Conservation (phyloP, 1,139 yeast species). For the Komagataea norvegica region DNA sequence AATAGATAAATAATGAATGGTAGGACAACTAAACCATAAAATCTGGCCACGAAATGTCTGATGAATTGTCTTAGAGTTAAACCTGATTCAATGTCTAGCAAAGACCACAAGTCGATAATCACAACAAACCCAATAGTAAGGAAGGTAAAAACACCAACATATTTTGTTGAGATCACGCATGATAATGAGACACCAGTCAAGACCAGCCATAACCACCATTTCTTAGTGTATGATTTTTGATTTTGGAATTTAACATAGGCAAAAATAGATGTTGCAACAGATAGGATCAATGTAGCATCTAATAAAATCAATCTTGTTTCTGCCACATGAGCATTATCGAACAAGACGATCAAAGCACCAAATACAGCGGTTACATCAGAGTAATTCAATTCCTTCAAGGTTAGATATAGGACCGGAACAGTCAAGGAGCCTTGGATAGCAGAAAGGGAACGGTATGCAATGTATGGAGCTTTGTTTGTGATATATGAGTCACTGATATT, state of each 20-base stretch:
- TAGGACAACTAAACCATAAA: slow-evolving; percentile 64
- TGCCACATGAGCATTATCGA: slow-evolving; percentile 88
- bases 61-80: slow-evolving; percentile 52
- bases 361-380: slow-evolving; percentile 73
- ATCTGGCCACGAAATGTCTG: slow-evolving; percentile 74
- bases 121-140: slow-evolving; percentile 86
- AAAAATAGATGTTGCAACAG: slow-evolving; percentile 76
- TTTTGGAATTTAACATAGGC: slow-evolving; percentile 73
- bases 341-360: slow-evolving; percentile 75
- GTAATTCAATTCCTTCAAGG: slow-evolving; percentile 80
- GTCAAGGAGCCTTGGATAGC: slow-evolving; percentile 82
- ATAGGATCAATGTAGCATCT: slow-evolving; percentile 81
- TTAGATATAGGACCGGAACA: slow-evolving; percentile 75
- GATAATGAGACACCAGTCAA: slow-evolving; percentile 83
- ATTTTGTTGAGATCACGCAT: slow-evolving; percentile 89
- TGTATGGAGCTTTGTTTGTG: slow-evolving; percentile 75
- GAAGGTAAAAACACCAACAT: slow-evolving; percentile 91
- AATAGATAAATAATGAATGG: slow-evolving; percentile 82
- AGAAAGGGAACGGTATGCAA: slow-evolving; percentile 77
- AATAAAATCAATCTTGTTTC: slow-evolving; percentile 87
- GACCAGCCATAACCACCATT: slow-evolving; percentile 88
- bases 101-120: slow-evolving; percentile 76
- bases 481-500: slow-evolving; percentile 83
- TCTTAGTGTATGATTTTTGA: slow-evolving; percentile 51
- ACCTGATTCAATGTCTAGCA: slow-evolving; percentile 71